phyloP scores from a whole-genome alignment of 202 grass and related monocot species.

The Sporobolus alterniflorus region DNA sequence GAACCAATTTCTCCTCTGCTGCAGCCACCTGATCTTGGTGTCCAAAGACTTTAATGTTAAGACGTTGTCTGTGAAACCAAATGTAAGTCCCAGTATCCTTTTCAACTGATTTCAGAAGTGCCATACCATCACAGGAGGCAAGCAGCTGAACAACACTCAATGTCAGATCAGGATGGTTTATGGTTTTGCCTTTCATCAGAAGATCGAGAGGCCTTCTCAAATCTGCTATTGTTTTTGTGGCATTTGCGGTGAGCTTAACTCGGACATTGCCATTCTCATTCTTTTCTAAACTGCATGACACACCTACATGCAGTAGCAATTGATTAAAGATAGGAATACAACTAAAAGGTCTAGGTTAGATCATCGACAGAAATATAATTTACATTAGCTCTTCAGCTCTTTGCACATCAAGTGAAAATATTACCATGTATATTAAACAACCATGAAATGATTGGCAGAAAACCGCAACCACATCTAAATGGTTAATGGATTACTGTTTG shows the following conservation, averaged over 20 bases:
- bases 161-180: slow-evolving; percentile 76
- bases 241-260: slow-evolving; percentile 72
- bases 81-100: slow-evolving; percentile 75
- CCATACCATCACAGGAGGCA: slow-evolving; percentile 75
- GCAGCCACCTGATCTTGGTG: slow-evolving; percentile 47
- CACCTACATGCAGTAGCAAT: slow-evolving; percentile 60
- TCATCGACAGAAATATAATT: neutral
- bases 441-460: neutral
- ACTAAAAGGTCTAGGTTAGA: neutral
- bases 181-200: slow-evolving; percentile 86
- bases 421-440: neutral
- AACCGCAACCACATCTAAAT: neutral
- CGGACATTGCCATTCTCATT: slow-evolving; percentile 67
- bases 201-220: slow-evolving; percentile 74
- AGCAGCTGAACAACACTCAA: slow-evolving; percentile 61
- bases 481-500: neutral
- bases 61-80: slow-evolving; percentile 72
- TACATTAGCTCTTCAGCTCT: neutral
- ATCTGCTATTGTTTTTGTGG: slow-evolving; percentile 94
- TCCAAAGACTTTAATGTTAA: slow-evolving; percentile 82
- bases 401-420: neutral
- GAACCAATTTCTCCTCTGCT: slow-evolving; percentile 75
- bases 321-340: neutral
- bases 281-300: slow-evolving; percentile 76
- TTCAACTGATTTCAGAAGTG: slow-evolving; percentile 66